Evolutionary conservation across 2,329 filamentous ascomycete species (phyloP), one percentile per base, ranked within the genome.

Genomic region (Ploettnerulaceae sp.): DNA sequence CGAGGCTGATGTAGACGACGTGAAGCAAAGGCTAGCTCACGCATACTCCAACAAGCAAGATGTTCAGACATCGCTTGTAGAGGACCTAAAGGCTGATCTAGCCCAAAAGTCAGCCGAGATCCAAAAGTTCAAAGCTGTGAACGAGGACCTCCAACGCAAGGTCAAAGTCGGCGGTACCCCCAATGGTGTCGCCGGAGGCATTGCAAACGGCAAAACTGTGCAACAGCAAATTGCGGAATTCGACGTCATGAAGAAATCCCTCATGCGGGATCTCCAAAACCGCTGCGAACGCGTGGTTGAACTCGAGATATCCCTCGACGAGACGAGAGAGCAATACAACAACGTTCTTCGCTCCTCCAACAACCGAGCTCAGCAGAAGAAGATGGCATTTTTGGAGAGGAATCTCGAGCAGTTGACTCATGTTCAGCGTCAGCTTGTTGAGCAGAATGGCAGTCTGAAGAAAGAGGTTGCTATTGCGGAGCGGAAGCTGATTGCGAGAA

Each of bases 401-500:
- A 98, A 98, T 66, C 81, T 98, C 31, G 93, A 98, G 71, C 93
- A 98, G 69, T 77, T 98, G 45, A 98, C 93, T 3, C 89, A 95
- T 64, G 93, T 98, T 44, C 93, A 98, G 70, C 82, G 93, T 45
- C 93, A 98, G 70, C 82, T 98, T 9, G 93, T 98, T 24, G 93
- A 98, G 72, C 93, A 98, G 69, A 98, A 98, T 70, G 88, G 88
- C 58, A 86, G 84, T 53, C 75, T 98, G 62, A 98, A 98, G 82
- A 97, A 98, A 75, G 93, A 98, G 70, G 93, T 98, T 45, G 93
- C 93, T 45, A 98, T 98, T 64, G 93, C 93, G 0, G 93, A 98
- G 74, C 82, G 93, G 60, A 98, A 98, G 70, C 76, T 98, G 53
- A 94, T 95, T 66, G 93, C 93, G 18, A 78, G 93, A 59, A 97